phyloP scores from a whole-genome alignment of 2,329 filamentous ascomycete genomes.

The Thielaviopsis populi region DNA sequence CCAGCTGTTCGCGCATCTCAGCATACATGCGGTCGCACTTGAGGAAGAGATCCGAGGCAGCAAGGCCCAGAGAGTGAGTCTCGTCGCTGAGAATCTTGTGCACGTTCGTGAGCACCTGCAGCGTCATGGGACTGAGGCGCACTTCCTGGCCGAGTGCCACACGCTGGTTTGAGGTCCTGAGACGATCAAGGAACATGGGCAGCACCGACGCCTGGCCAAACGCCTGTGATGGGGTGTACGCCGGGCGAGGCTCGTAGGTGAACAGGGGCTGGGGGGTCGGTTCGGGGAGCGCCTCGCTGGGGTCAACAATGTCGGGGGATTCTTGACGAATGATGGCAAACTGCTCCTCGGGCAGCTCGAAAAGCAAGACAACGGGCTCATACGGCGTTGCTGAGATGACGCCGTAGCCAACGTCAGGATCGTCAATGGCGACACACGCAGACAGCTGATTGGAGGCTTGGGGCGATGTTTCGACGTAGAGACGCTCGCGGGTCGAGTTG shows the following conservation, averaged over 20 bases:
- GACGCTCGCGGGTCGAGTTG: constrained; percentile 38
- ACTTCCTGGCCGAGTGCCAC: constrained; percentile 51
- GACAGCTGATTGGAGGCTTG: constrained; percentile 36
- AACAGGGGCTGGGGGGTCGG: constrained; percentile 28
- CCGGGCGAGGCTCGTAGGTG: constrained; percentile 48
- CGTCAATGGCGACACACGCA: constrained; percentile 38
- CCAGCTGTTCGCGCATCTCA: constrained; percentile 53
- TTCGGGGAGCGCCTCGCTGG: constrained; percentile 1
- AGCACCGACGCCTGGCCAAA: constrained; percentile 44
- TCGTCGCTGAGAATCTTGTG: constrained; percentile 58
- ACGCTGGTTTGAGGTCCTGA: constrained; percentile 45
- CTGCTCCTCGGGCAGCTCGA: constrained; percentile 43
- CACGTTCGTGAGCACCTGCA: constrained; percentile 56
- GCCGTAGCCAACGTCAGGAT: constrained; percentile 50
- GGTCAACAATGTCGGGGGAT: constrained; percentile 3
- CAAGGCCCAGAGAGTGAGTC: constrained; percentile 51
- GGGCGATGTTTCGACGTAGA: constrained; percentile 38
- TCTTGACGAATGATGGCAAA: constrained; percentile 20
- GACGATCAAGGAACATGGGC: constrained; percentile 38
- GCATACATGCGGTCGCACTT: constrained; percentile 52
- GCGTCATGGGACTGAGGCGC: constrained; percentile 52
- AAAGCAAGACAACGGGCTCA: constrained; percentile 42
- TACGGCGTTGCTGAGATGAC: constrained; percentile 44
- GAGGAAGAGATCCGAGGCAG: constrained; percentile 58
- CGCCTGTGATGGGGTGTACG: constrained; percentile 47